Base-by-base conservation (phyloP, 2,329 filamentous ascomycete species). In the Microdochium paspali region DNA sequence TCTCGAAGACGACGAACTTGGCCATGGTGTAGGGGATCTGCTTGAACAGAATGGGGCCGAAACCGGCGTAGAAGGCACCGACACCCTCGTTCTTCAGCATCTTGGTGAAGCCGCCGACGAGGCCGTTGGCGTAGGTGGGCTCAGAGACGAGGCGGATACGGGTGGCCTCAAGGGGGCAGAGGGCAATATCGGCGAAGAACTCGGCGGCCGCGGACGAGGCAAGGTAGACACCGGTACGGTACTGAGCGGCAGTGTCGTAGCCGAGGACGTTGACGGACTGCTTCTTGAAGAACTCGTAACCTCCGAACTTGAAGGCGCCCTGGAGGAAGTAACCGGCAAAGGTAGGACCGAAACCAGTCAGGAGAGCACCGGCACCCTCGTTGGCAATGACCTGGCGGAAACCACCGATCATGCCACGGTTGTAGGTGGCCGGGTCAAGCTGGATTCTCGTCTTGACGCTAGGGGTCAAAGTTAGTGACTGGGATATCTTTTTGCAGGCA, bases 271-370 rank as follows among this genome's bases (percentile, higher is more conserved):
- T 82, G 70, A 88, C 87, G 59, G 73, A 75, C 68, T 87, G 83
- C 70, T 86, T 79, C 80, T 88, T 88, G 80, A 88, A 88, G 72
- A 87, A 82, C 69, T 88, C 84, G 67, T 88, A 88, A 66, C 84
- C 84, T 65, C 84, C 84, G 69, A 87, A 87, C 72, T 88, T 87
- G 79, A 87, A 82, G 59, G 83, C 82, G 63, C 84, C 84, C 72
- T 87, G 84, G 56, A 87, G 79, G 79, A 87, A 87, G 74, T 87
- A 87, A 66, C 84, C 84, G 52, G 84, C 82, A 57, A 78, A 77
- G 61, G 84, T 87, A 56, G 84, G 84, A 56, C 84, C 84, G 65
- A 80, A 73, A 69, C 84, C 84, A 54, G 84, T 87, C 66, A 83
- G 69, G 60, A 87, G 76, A 63, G 83, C 84, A 66, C 80, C 82